Base-by-base conservation (phyloP, 768 basidiomycete species). In the Coprinopsis cinerea region DNA sequence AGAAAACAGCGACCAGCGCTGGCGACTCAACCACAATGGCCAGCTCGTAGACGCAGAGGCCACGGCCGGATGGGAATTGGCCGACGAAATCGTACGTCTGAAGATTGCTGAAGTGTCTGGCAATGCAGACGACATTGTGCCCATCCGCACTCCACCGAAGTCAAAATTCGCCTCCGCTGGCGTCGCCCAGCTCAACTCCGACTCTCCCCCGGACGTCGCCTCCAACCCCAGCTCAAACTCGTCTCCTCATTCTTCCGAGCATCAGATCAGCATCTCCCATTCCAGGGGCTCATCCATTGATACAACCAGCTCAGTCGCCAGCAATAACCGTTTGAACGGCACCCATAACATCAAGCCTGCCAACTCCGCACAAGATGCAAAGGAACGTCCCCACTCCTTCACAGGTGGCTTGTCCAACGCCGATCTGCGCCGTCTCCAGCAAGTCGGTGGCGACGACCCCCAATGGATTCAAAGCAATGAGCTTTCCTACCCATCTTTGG, bases 231-330 rank as follows among this genome's bases (percentile, higher is more conserved):
- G 86, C 61, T 70, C 81, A 43, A 83, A 80, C 57, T 88, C 87
- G 43, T 87, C 87, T 28, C 84, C 87, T 17, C 79, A 82, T 47
- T 67, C 76, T 37, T 76, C 81, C 53, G 84, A 86, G 55, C 82
- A 84, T 64, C 76, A 77, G 52, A 79, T 82, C 58, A 74, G 68
- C 47, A 73, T 79, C 24, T 82, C 83, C 54, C 88, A 89, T 65
- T 89, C 88, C 54, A 81, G 88, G 48, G 88, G 84, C 46, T 88
- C 87, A 23, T 89, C 88, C n/a, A 81, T 83, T 54, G 88, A 89
- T 66, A 84, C 83, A 26, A 76, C 82, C 24, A 71, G 75, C 43
- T 81, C 82, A 44, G 67, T 69, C 42, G 70, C 69, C 51, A 79
- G 78, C 57, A 81, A 81, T 61, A 76, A 77, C 25, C 67, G 85